Conservation (phyloP, 2,329 filamentous ascomycete genomes). For the Boeremia lycopersici region DNA sequence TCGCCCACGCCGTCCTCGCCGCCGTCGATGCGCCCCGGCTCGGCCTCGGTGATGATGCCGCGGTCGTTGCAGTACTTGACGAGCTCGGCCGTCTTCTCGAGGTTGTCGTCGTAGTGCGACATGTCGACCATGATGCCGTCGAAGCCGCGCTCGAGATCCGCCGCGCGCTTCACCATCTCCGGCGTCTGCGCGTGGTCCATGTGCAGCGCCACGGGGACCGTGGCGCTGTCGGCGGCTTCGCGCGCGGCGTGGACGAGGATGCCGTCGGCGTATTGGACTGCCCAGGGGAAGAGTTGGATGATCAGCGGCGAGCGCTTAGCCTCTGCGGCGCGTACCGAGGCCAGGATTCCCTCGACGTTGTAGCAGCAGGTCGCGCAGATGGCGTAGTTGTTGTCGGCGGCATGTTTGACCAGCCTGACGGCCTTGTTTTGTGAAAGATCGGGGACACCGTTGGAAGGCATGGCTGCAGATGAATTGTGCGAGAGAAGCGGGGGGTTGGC, state of each 20-base stretch:
- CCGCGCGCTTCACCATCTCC: conserved; percentile 65
- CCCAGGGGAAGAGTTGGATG: conserved; percentile 77
- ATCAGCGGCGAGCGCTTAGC: conserved; percentile 70
- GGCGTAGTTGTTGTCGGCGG: conserved; percentile 61
- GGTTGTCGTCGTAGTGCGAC: conserved; percentile 74
- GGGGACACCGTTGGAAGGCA: conserved; percentile 48
- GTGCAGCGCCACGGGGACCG: conserved; percentile 66
- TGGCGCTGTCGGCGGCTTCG: conserved; percentile 47
- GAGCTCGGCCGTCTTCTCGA: conserved; percentile 67
- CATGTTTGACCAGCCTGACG: conserved; percentile 61
- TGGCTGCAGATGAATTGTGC: conserved; percentile 52
- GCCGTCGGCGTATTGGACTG: conserved; percentile 66
- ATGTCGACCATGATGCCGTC: conserved; percentile 65
- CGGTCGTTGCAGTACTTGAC: conserved; percentile 67
- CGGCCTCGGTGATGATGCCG: conserved; percentile 72
- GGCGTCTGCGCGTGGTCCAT: conserved; percentile 71
- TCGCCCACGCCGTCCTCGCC: conserved; percentile 78
- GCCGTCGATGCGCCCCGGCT: conserved; percentile 73
- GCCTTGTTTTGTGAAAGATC: conserved; percentile 53
- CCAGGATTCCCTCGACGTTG: conserved; percentile 74
- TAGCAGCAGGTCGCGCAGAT: conserved; percentile 69
- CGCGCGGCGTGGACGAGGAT: conserved; percentile 54
- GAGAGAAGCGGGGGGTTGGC: neutral
- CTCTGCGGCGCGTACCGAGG: conserved; percentile 71
- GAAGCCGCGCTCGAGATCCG: conserved; percentile 51